Conservation (phyloP, 148 eudicot species). For the Vaccinium myrtillus region DNA sequence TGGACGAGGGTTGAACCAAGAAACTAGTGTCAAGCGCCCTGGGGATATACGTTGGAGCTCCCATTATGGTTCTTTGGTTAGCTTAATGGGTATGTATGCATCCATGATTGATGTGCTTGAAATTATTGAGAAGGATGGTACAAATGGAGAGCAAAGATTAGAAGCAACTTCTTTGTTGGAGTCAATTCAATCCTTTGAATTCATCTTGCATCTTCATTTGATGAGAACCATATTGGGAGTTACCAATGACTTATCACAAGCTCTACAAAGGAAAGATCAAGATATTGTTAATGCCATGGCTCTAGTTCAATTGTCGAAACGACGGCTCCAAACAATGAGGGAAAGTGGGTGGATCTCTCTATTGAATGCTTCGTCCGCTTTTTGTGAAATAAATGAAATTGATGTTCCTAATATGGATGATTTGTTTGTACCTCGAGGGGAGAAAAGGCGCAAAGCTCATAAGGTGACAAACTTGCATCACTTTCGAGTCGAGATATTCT, state of each 20-base stretch:
- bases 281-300: too few relatives aligned
- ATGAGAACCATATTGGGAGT: not conserved
- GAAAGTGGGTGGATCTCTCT: too few relatives aligned
- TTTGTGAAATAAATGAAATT: too few relatives aligned
- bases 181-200: not conserved
- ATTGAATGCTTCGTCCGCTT: too few relatives aligned
- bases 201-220: not conserved
- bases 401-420: too few relatives aligned
- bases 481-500: not conserved
- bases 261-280: not conserved
- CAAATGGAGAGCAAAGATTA: not conserved
- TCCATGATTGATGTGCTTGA: constrained; percentile 22
- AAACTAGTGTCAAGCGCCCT: not conserved
- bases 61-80: constrained; percentile 16
- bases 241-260: not conserved
- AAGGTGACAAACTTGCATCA: not conserved
- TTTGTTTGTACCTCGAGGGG: too few relatives aligned
- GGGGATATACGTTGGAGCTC: constrained; percentile 32
- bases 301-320: too few relatives aligned
- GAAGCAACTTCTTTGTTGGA: not conserved
- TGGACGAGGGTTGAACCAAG: constrained; percentile 20
- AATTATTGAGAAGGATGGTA: constrained; percentile 1
- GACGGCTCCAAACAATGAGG: too few relatives aligned
- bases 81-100: constrained; percentile 13
- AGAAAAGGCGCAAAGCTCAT: too few relatives aligned